These are phyloP conservation scores for Neoarthrinium moseri DNA, from an alignment of 2,329 filamentous ascomycete species.

Conservation along the genomic window DNA sequence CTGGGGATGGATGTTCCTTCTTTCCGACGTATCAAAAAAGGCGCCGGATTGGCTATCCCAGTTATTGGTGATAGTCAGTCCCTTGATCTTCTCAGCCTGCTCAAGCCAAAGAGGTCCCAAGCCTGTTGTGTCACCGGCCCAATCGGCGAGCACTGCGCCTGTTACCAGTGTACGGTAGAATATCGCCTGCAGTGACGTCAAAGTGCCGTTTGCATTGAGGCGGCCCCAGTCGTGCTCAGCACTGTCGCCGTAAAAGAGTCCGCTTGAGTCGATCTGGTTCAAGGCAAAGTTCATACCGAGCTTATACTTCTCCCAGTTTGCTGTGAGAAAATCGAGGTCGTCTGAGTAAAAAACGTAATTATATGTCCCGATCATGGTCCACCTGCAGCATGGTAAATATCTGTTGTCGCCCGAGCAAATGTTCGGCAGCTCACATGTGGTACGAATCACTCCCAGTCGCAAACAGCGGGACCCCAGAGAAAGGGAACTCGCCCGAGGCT, in stretches of 20 bases:
- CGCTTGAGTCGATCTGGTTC: constrained; percentile 19
- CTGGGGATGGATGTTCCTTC: constrained; percentile 54
- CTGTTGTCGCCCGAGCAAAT: not conserved
- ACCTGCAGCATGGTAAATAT: constrained; percentile 17
- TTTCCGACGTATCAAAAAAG: constrained; percentile 39
- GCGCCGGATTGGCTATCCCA: constrained; percentile 48
- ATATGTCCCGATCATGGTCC: constrained; percentile 55
- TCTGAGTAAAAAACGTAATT: constrained; percentile 57
- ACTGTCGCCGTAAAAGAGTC: constrained; percentile 20
- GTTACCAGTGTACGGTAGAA: constrained; percentile 54
- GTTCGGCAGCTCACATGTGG: constrained; percentile 25
- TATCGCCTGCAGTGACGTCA: constrained; percentile 24
- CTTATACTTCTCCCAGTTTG: constrained; percentile 47
- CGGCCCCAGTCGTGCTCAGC: constrained; percentile 26
- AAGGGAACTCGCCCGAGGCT: constrained; percentile 22
- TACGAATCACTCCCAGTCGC: constrained; percentile 24
- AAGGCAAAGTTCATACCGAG: constrained; percentile 36
- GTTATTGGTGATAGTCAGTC: constrained; percentile 43
- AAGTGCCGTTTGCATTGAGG: constrained; percentile 18
- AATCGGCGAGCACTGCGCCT: constrained; percentile 48
- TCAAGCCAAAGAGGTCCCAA: constrained; percentile 38
- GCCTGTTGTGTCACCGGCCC: constrained; percentile 38
- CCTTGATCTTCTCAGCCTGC: constrained; percentile 38
- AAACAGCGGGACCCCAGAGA: constrained; percentile 22
- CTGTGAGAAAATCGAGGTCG: constrained; percentile 44